Evolutionary conservation across 148 eudicot species (phyloP), one percentile per base, ranked within the genome.

Genomic region (Polygonum maritimum): DNA sequence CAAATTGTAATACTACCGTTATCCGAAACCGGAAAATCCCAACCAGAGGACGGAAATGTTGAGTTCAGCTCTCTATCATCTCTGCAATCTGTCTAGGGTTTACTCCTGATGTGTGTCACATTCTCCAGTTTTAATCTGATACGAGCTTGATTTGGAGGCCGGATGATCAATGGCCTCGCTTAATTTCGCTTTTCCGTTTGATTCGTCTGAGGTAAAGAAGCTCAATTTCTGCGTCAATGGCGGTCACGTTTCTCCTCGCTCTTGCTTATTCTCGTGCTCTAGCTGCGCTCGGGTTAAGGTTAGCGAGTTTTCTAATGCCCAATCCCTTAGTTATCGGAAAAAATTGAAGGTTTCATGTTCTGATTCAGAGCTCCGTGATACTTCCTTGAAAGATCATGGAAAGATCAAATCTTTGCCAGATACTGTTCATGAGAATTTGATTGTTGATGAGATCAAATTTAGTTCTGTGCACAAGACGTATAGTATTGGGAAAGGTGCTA

Each of bases 141-240:
- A 62, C 36, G 12, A 22, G 16, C 16, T 11, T 31, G 69, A 38
- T 62, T 62, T 62, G 69, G 69, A 11, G 69, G 36, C 69, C 38
- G 38, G 69, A 26, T 31, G 38, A 62, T 62, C 69, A 62, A 87
- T 89, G 93, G 88, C 85, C 49, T 84, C 88, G 39, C 51, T 87
- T 77, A 81, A 73, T 69, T 78, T 86, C 16, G 71, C 81, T 11
- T 48, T 83, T 73, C 79, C 70, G 21, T 52, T 83, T 21, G 87
- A 87, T 44, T 78, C 78, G 22, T 69, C 67, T 76, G 90, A 90
- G 45, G 69, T 83, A 75, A 81, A 80, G 74, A 86, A 84, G 74
- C 71, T 78, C 65, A 87, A 79, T 80, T 85, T 74, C 21, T n/a
- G 63, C 15, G 45, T 76, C 39, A 62, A 76, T 54, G 71, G 39